phyloP scores from a whole-genome alignment of 177 flowering plant species.

The Telopea speciosissima region DNA sequence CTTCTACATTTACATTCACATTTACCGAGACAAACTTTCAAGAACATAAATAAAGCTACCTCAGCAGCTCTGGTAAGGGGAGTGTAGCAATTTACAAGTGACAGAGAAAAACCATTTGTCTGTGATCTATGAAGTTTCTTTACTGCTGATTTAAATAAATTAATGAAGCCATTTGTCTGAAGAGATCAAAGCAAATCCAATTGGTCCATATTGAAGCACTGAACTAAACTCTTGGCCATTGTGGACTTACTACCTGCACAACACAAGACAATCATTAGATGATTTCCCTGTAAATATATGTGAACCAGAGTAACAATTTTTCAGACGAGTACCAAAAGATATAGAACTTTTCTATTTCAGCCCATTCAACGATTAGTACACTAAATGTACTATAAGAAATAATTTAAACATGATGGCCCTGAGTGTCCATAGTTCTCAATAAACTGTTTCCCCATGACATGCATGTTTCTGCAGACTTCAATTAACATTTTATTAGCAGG shows the following conservation, averaged over 20 bases:
- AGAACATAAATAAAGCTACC: too few species aligned
- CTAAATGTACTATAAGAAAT: neutral
- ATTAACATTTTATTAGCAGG: neutral
- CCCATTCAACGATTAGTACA: neutral
- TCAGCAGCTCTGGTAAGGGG: too few species aligned
- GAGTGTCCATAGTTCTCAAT: neutral
- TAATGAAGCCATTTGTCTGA: neutral
- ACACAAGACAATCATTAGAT: constrained; percentile 11
- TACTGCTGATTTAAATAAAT: too few species aligned
- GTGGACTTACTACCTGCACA: constrained; percentile 89
- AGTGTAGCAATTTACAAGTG: too few species aligned
- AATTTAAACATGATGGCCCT: neutral
- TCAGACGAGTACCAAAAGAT: neutral
- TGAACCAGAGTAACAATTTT: neutral
- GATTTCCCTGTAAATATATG: neutral
- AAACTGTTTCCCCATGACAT: neutral
- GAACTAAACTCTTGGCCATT: constrained; percentile 65
- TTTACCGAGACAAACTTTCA: too few species aligned
- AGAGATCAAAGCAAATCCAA: neutral
- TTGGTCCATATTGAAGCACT: neutral
- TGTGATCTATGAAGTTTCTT: too few species aligned
- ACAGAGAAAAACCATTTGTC: too few species aligned
- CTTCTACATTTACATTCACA: too few species aligned
- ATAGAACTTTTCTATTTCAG: neutral
- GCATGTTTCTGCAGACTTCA: neutral